These are phyloP conservation scores for Alternaria sp. DNA, from an alignment of 2,329 filamentous ascomycete genomes.

Conservation along the genomic window DNA sequence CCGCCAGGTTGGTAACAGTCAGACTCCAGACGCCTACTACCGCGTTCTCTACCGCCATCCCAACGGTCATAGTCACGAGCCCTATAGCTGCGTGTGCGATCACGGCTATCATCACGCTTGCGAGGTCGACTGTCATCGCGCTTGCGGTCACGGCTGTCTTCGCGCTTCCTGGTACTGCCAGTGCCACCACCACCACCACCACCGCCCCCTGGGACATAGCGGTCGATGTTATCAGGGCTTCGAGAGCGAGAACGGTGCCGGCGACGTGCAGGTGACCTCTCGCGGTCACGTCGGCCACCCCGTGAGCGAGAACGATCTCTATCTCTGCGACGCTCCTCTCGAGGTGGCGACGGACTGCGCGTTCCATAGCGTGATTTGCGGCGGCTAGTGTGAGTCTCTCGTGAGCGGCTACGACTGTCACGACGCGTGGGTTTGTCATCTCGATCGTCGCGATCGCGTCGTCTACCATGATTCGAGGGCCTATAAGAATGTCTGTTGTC, in stretches of 20 bases:
- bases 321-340: constrained; percentile 36
- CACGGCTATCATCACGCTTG: constrained; percentile 49
- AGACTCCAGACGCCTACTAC: constrained; percentile 39
- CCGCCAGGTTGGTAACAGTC: constrained; percentile 46
- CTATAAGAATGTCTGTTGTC: constrained; percentile 41
- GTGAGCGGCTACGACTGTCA: constrained; percentile 43
- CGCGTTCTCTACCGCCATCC: constrained; percentile 36
- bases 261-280: constrained; percentile 30
- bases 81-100: constrained; percentile 49
- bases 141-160: constrained; percentile 28
- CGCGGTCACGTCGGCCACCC: constrained; percentile 29
- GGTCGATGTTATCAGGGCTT: constrained; percentile 51
- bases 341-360: constrained; percentile 39
- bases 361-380: constrained; percentile 42
- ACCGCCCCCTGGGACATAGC: constrained; percentile 48
- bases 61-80: constrained; percentile 55
- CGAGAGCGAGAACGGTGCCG: constrained; percentile 37
- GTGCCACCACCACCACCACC: constrained; percentile 14
- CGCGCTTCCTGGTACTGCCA: constrained; percentile 38
- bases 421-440: constrained; percentile 33
- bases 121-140: constrained; percentile 36
- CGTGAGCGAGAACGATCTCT: constrained; percentile 38
- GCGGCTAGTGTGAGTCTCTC: constrained; percentile 40
- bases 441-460: constrained; percentile 33
- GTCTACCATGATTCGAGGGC: constrained; percentile 38